These are phyloP conservation scores for Phtheirospermum japonicum DNA, from an alignment of 257 asterid species.

Conservation along the genomic window DNA sequence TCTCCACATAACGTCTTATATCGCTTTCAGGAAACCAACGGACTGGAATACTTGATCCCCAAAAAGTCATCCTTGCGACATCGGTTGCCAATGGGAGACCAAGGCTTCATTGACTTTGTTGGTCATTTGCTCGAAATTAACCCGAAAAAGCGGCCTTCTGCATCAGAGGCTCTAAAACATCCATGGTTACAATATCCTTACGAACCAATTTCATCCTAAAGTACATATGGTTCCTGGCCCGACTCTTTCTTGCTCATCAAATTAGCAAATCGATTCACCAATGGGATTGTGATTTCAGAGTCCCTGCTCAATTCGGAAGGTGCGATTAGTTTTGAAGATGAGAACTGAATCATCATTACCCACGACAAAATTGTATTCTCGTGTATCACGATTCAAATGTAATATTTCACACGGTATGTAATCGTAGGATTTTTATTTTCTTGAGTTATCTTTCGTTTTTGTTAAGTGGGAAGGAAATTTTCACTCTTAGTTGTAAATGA, in stretches of 20 bases:
- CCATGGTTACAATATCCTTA: slow-evolving; percentile 93
- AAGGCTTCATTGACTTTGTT: slow-evolving; percentile 91
- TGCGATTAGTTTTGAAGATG: slow-evolving; percentile 24
- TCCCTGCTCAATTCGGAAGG: slow-evolving; percentile 33
- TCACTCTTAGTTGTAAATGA: slow-evolving; percentile 63
- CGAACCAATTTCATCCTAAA: slow-evolving; percentile 71
- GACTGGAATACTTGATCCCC: slow-evolving; percentile 82
- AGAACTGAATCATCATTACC: slow-evolving; percentile 8
- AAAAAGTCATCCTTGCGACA: slow-evolving; percentile 89
- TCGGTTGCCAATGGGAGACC: slow-evolving; percentile 98
- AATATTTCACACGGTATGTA: slow-evolving; percentile 35
- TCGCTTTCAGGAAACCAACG: slow-evolving; percentile 61
- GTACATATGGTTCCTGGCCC: slow-evolving; percentile 12
- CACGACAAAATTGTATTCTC: slow-evolving; percentile 31
- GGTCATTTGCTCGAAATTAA: slow-evolving; percentile 72
- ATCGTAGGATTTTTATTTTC: slow-evolving; percentile 31
- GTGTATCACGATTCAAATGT: slow-evolving; percentile 27
- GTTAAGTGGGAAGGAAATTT: slow-evolving; percentile 34
- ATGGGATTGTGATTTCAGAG: slow-evolving; percentile 12
- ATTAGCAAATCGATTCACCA: slow-evolving; percentile 19
- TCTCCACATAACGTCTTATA: neutral
- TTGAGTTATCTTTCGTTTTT: slow-evolving; percentile 10
- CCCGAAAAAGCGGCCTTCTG: slow-evolving; percentile 93
- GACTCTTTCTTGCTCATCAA: slow-evolving; percentile 15
- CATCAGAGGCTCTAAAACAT: slow-evolving; percentile 83